Base-by-base conservation (phyloP, 148 eudicot species). In the Rhododendron ferrugineum region DNA sequence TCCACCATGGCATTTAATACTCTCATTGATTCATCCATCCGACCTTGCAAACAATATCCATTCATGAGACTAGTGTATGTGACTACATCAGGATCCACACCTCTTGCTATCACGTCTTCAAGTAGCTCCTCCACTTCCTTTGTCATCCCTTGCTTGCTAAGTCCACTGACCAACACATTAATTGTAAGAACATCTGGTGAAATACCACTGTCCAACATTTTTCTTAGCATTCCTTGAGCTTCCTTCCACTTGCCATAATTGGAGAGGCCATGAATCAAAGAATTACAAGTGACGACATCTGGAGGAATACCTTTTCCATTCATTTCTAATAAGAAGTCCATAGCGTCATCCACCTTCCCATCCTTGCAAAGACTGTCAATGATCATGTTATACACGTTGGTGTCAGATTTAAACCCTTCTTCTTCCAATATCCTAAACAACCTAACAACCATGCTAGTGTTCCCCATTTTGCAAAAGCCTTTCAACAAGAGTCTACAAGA, bases 21-120 rank as follows among this genome's bases (percentile, higher is more conserved):
- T 74, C 58, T 74, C 23, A 50, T 42, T 28, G 85, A 79, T 22
- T 84, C 64, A 34, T 46, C 60, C 85, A 84, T 68, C 23, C 1
- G 22, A 34, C 87, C 87, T 50, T 15, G 78, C 68, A 80, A 32
- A 81, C 84, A 81, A 34, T 36, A 86, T 22, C 84, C 84, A 13
- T 36, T 52, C 52, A 86, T 86, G 32, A 86, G 34, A 42, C 54
- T 6, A 72, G n/a, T 81, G 32, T 86, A 86, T 1, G 73, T 73
- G 80, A 68, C 9, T 14, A 50, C 30, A 74, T 73, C 6, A 4
- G 87, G 84, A 44, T 40, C 6, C 6, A 47, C 11, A 5, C 81
- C 84, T 22, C 44, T 70, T 42, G 81, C n/a, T 13, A 32, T n/a
- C 84, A 81, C 56, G 40, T 52, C 10, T 37, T 72, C 72, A 15